A percentile compares a stretch with the other conserved stretches of the same genome.
phyloP scores from a whole-genome alignment of 495 filamentous ascomycete genomes.

The Daldinia childiae region DNA sequence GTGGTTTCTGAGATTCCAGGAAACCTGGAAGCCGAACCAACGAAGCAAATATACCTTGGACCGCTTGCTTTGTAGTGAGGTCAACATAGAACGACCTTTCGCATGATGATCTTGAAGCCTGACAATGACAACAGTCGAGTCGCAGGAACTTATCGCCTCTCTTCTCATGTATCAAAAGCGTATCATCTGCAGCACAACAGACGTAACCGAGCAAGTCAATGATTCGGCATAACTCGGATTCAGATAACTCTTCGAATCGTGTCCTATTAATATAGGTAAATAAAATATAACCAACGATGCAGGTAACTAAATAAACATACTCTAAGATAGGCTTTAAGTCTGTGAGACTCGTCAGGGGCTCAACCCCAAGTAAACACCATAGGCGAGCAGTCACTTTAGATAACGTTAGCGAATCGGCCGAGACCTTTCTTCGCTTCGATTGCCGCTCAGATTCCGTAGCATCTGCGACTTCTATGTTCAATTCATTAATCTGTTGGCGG shows the following conservation, averaged over 20 bases:
- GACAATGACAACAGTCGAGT: constrained; percentile 36
- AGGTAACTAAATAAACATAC: constrained; percentile 43
- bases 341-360: constrained; percentile 22
- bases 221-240: constrained; percentile 44
- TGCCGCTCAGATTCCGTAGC: constrained; percentile 34
- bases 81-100: constrained; percentile 8
- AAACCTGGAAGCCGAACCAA: constrained; percentile 67
- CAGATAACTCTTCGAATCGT: constrained; percentile 41
- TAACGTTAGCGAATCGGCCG: constrained; percentile 21
- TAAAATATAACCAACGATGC: background rate
- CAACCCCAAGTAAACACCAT: constrained; percentile 35
- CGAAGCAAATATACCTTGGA: constrained; percentile 63
- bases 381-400: constrained; percentile 34
- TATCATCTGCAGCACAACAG: constrained; percentile 51
- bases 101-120: background rate
- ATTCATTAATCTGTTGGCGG: constrained; percentile 37
- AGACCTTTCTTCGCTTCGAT: constrained; percentile 49
- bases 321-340: constrained; percentile 35
- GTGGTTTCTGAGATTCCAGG: constrained; percentile 65
- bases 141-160: constrained; percentile 4
- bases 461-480: constrained; percentile 26
- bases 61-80: constrained; percentile 25
- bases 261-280: constrained; percentile 39
- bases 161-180: constrained; percentile 31
- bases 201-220: constrained; percentile 50